phyloP scores from a whole-genome alignment of 2,329 filamentous ascomycete genomes.

The Pyrenochaeta sp. region DNA sequence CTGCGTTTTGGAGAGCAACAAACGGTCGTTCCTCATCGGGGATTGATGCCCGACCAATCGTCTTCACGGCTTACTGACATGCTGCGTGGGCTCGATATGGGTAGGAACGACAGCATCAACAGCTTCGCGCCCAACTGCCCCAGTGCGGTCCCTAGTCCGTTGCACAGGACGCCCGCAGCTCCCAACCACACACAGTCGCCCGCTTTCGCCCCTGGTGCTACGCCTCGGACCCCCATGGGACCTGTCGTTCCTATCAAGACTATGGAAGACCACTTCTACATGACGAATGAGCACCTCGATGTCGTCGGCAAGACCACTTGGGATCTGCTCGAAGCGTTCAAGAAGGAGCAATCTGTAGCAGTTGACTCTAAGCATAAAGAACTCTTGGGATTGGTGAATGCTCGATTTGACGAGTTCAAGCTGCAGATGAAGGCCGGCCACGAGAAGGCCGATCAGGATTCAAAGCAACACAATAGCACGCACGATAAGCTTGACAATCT shows the following conservation, averaged over 20 bases:
- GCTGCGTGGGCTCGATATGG: conserved; percentile 28
- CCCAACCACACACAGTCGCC: conserved; percentile 7
- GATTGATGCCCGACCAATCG: conserved; percentile 27
- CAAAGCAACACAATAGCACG: conserved; percentile 26
- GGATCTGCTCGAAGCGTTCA: conserved; percentile 27
- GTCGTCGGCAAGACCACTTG: conserved; percentile 36
- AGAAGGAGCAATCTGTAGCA: conserved; percentile 15
- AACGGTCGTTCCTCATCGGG: not conserved
- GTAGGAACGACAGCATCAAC: conserved; percentile 17
- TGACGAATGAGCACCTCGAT: conserved; percentile 47
- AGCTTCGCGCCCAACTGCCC: conserved; percentile 29
- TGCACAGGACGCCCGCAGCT: conserved; percentile 23
- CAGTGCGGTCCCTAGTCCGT: conserved; percentile 43
- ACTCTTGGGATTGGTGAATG: conserved; percentile 23
- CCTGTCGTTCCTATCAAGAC: no score
- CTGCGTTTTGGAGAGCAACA: conserved; percentile 20
- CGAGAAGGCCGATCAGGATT: conserved; percentile 27
- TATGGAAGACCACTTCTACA: conserved; percentile 43
- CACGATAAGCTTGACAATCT: conserved; percentile 35
- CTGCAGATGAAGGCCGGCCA: conserved; percentile 29
- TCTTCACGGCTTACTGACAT: conserved; percentile 39
- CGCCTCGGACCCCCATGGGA: conserved; percentile 3
- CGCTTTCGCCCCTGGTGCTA: conserved; percentile 2
- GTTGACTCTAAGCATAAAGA: conserved; percentile 28
- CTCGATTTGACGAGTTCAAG: conserved; percentile 35